Base-by-base conservation (phyloP, 2,329 filamentous ascomycete species). In the Trichoderma citrinoviride region DNA sequence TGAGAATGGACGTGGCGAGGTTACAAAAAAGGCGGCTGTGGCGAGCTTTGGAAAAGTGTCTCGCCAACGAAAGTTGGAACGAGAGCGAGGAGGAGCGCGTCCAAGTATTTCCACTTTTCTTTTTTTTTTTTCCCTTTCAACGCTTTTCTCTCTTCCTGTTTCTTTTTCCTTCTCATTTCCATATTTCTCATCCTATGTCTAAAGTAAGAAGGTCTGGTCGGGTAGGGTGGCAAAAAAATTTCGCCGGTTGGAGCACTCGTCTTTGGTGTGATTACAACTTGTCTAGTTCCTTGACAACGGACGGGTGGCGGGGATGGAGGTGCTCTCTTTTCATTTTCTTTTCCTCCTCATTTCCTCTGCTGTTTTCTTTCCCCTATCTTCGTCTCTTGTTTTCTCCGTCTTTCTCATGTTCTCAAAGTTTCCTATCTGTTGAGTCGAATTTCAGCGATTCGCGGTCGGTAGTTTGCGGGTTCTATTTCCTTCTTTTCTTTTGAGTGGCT, bases 381-480 rank as follows among this genome's bases (percentile, higher is more conserved):
- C 21, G 14, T 17, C 21, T 23, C 21, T 19, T 19, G 7, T 53
- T 53, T 21, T 53, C 21, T 23, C 17, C 21, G 5, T 44, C 33
- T 29, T n/a, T 44, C 21, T 50, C 49, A 3, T 23, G 41, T 33
- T 47, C 47, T 41, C 52, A 54, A 54, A 54, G 17, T 46, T 43
- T 62, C 37, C 43, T 44, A 54, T 61, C 25, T 64, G 60, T 57
- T 44, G 65, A 61, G 61, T 52, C 53, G 37, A 56, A 58, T 66
- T 66, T 65, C 65, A 56, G 64, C 52, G 55, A 44, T 65, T 65
- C 61, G 55, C 61, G 61, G 54, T 65, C 41, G 61, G 65, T 53
- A 60, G 49, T 67, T 61, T 63, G 41, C 43, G 47, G 52, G 63
- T 49, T 44, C 41, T 66, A 23, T 67, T 49, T 27, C 29, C 29